Base-by-base conservation (phyloP, 139 green algal species). In the Klebsormidium nitens region DNA sequence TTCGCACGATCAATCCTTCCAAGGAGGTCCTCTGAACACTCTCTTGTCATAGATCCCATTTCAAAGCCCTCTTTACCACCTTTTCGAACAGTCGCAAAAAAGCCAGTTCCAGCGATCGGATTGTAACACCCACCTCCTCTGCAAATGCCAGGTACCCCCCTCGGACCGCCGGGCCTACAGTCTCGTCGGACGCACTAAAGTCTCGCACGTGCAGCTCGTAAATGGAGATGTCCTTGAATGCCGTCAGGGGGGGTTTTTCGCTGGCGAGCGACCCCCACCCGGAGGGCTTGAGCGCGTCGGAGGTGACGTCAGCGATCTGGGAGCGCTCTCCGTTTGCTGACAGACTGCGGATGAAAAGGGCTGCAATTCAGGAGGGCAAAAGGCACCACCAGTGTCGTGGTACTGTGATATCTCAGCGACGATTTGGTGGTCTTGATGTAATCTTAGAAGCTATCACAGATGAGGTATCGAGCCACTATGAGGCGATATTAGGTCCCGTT, bases 141-240 rank as follows among this genome's bases (percentile, higher is more conserved):
- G 69, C 74, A 64, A 96, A 96, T 2, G 90, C 90, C 1, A 76
- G 42, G 75, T 92, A 96, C 78, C 90, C 91, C 56, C 90, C 90
- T 5, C 85, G 78, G 59, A 87, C 59, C 19, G 67, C 35, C 29
- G 77, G 37, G 34, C 84, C 83, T 48, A 93, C 85, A 2, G 48
- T 77, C 28, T 72, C 34, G 65, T 96, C 90, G 2, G 74, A 76
- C 1, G 85, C 79, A 55, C 83, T 59, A 57, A 96, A 96, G 76
- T 96, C 91, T 0, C 91, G 83, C 11, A 96, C 82, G 80, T 95
- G 90, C 47, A 96, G 84, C 83, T 96, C 91, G 74, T 95, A 95
- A 55, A 95, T 81, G 59, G 78, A 84, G 36, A 89, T 83, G 75
- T 96, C 90, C 2, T 81, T 90, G 1, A 72, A 59, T 32, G 50